A percentile compares a stretch with the other conserved stretches of the same genome.
These are phyloP conservation scores for Gamarada debralockiae DNA, from an alignment of 495 filamentous ascomycete genomes.

Conservation along the genomic window DNA sequence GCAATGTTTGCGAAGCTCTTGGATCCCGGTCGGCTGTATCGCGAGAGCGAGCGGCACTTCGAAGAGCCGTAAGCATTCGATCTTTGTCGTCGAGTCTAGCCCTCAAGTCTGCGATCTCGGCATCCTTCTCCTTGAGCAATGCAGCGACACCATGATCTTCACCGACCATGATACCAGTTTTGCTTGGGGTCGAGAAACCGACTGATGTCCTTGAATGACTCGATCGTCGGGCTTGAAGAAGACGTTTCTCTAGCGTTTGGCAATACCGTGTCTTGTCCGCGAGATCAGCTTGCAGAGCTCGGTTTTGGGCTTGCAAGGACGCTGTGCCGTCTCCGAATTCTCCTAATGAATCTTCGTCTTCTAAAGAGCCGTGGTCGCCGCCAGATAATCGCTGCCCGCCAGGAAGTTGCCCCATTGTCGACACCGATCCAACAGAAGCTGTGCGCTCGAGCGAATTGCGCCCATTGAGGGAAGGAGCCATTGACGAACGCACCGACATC, in stretches of 20 bases:
- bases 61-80: conserved; percentile 82
- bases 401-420: conserved; percentile 45
- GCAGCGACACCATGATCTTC: conserved; percentile 65
- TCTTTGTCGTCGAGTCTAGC: conserved; percentile 94
- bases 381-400: conserved; percentile 34
- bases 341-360: conserved; percentile 71
- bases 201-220: conserved; percentile 84
- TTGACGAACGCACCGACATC: conserved; percentile 65
- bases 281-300: conserved; percentile 88
- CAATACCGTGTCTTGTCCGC: conserved; percentile 96
- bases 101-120: conserved; percentile 86
- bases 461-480: conserved; percentile 63
- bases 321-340: conserved; percentile 89
- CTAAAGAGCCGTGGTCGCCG: conserved; percentile 35
- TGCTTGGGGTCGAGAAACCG: conserved; percentile 53
- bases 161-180: conserved; percentile 52
- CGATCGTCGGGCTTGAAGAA: conserved; percentile 86
- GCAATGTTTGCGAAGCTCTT: conserved; percentile 5
- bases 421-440: conserved; percentile 62
- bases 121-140: conserved; percentile 82
- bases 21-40: conserved; percentile 65
- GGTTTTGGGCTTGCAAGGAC: conserved; percentile 73
- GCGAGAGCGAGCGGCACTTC: conserved; percentile 81
- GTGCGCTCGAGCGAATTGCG: conserved; percentile 55
- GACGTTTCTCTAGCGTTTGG: conserved; percentile 82